phyloP scores from a whole-genome alignment of 352 stramenopile species.

The Phytophthora ramorum region DNA sequence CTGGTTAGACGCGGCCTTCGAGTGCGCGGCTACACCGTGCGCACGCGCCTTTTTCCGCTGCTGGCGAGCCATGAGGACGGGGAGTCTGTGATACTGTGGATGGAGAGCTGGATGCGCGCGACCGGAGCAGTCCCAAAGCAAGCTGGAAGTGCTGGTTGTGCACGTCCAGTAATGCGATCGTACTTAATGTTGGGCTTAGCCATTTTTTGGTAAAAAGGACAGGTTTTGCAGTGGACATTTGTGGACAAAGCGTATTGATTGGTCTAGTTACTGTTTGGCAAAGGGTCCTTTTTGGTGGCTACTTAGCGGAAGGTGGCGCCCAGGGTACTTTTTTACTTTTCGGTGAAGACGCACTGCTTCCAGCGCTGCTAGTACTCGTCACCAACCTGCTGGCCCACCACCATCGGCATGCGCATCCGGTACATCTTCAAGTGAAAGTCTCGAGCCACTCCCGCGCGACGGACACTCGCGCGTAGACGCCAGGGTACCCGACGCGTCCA shows the following conservation, averaged over 20 bases:
- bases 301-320: slow-evolving; percentile 22
- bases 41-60: slow-evolving; percentile 66
- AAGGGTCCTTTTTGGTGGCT: not conserved
- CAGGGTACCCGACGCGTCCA: slow-evolving; percentile 40
- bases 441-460: slow-evolving; percentile 36
- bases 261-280: too few species aligned
- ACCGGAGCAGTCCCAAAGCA: not conserved
- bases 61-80: slow-evolving; percentile 51
- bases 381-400: too few species aligned
- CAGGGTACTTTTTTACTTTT: too few species aligned
- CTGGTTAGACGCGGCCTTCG: slow-evolving; percentile 39
- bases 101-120: not conserved
- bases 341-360: too few species aligned
- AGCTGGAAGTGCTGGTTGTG: not conserved
- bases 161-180: slow-evolving; percentile 9
- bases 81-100: not conserved
- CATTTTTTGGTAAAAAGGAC: not conserved
- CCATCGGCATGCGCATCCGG: not conserved
- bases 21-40: slow-evolving; percentile 60
- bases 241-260: not conserved
- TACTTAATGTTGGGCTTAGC: not conserved
- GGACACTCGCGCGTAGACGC: slow-evolving; percentile 64
- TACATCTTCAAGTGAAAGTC: slow-evolving; percentile 9
- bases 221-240: not conserved
- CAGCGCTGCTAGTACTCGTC: too few species aligned